These are phyloP conservation scores for Ustilago cynodontis DNA, from an alignment of 1,284 basidiomycete species.

Conservation along the genomic window DNA sequence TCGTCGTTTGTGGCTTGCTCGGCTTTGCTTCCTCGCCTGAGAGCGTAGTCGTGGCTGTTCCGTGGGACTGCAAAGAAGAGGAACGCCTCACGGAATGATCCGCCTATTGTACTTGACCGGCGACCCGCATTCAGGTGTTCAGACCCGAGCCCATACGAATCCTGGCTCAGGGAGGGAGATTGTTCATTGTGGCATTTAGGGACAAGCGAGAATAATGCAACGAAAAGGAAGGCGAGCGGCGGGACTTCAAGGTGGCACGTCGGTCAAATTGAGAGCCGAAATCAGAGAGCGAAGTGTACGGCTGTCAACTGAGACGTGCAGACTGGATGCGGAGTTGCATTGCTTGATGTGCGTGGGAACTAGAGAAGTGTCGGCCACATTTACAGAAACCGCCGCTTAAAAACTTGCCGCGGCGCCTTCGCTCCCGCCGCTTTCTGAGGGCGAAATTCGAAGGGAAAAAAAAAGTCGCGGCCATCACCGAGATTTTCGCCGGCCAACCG, in stretches of 20 bases:
- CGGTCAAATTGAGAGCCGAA: not conserved
- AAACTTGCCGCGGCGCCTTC: not conserved
- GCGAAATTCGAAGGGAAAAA: too few relatives aligned
- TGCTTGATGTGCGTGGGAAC: not conserved
- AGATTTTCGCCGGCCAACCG: not conserved
- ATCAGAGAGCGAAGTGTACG: not conserved
- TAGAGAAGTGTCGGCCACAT: not conserved
- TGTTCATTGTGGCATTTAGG: too few relatives aligned
- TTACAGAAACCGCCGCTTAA: conserved; percentile 1
- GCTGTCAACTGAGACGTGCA: not conserved
- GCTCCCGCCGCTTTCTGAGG: not conserved
- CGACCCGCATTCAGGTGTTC: not conserved
- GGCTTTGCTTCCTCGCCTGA: not conserved
- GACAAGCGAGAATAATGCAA: not conserved
- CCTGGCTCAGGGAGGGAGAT: too few relatives aligned
- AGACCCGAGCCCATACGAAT: too few relatives aligned
- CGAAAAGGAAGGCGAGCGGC: not conserved
- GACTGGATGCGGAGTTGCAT: not conserved
- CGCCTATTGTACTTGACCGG: not conserved
- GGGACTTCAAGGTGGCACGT: not conserved
- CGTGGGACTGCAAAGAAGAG: not conserved
- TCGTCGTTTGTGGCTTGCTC: not conserved
- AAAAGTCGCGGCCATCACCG: not conserved
- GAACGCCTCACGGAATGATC: not conserved
- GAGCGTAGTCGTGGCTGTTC: too few relatives aligned